Base-by-base conservation (phyloP, 148 eudicot species). In the Spergularia bocconei region DNA sequence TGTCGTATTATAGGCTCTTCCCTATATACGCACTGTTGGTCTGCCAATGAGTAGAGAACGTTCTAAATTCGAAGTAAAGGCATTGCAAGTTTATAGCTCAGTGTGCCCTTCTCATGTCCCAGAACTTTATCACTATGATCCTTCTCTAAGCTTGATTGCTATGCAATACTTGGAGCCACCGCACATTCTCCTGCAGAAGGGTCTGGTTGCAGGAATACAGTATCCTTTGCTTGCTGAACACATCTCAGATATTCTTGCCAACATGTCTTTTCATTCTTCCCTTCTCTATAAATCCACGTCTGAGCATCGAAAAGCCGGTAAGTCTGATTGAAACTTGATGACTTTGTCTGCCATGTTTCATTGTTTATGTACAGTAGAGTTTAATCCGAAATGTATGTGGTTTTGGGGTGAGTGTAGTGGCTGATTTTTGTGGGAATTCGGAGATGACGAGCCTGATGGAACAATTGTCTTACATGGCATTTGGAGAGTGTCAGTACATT, bases 141-240 rank as follows among this genome's bases (percentile, higher is more conserved):
- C 86, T 20, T 60, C 33, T 51, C 88, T 91, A 90, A 82, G 88
- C 67, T 79, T 91, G 86, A 91, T 91, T 79, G 97, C 91, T 20
- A 91, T 89, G 93, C 89, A 88, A 2, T 91, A 91, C 81, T 72
- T 91, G 81, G 89, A 89, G 86, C 97, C 97, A 76, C 97, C 93
- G 23, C 93, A 89, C 82, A 89, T 91, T 67, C 87, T 86, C 67
- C 55, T 89, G 70, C 85, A 90, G 56, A 89, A 88, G 75, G 97
- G 93, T 60, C 79, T 91, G 72, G 87, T 89, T 82, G 84, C 90
- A 76, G 93, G 97, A 74, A 67, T 84, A 77, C 83, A 85, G 80
- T 91, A 91, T 79, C 97, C 93, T 1, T 84, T 88, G 62, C 89
- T 91, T 38, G 90, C 93, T 2, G 89, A 89, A 66, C 89, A 88